Base-by-base conservation (phyloP, 2,329 filamentous ascomycete species). In the Corinectria fuckeliana region DNA sequence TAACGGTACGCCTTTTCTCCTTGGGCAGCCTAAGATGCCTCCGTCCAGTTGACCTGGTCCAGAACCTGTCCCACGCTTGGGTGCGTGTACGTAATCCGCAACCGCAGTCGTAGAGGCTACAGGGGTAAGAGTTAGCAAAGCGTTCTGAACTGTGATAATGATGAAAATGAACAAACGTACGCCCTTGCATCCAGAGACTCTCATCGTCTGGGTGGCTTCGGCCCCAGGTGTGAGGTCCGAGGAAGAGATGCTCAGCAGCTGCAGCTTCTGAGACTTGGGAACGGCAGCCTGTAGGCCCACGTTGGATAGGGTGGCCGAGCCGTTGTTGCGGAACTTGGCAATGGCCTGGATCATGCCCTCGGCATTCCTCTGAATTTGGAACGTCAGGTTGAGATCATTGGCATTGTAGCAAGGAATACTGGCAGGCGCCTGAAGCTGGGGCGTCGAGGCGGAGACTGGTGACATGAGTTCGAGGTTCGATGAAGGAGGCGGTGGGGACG, bases 1-100 rank as follows among this genome's bases (percentile, higher is more conserved):
- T 32, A 47, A 23, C 28, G 25, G 45, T 51, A 42, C 56, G 28
- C 42, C 44, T 55, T 25, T 56, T 47, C 18, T 38, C 21, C 38
- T 25, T 45, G n/a, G 25, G 16, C n/a, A 20, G 23, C 42, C 61
- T 64, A 80, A 50, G 78, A 82, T 55, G 92, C 89, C 78, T 99
- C 95, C 26, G 91, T 89, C 95, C 95, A 99, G 80, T 97, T 96
- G 58, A 98, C 93, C 78, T 98, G 93, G 72, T 99, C 95, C 74
- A 90, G 90, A 16, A 96, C 83, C 62, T 89, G 85, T 51, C 88
- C 88, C 21, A 82, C 86, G 58, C 86, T 85, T 57, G 90, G 87
- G 75, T 91, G 90, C 30, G 85, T 81, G 75, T 93, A 98, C 57
- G 86, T 88, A 71, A 99, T 86, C 78, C 93, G 93, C 71, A 99